Evolutionary conservation across 345 rosid species (phyloP).

Genomic region (Eucalyptus regnans): DNA sequence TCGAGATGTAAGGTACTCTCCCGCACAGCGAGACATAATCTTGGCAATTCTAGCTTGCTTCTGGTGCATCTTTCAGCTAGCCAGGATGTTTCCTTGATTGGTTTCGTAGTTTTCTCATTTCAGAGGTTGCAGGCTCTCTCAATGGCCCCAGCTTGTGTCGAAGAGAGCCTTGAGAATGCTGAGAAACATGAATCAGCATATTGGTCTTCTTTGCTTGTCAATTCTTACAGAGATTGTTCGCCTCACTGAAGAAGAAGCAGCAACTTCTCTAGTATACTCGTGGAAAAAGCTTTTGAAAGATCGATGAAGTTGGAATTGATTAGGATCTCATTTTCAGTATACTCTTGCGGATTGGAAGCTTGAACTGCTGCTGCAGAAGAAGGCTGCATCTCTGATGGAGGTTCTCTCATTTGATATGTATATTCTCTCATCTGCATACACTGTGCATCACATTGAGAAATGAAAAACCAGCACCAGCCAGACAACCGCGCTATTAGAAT

Average conservation of each 20-base stretch:
- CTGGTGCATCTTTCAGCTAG: not conserved
- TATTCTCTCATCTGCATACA: too few relatives aligned
- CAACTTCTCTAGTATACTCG: not conserved
- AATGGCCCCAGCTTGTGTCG: not conserved
- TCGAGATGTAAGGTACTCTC: not conserved
- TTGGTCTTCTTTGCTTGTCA: not conserved
- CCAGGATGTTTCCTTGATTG: not conserved
- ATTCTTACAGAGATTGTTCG: not conserved
- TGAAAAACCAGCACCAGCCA: too few relatives aligned
- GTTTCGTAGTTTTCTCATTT: not conserved
- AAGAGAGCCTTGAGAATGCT: not conserved
- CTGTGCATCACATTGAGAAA: too few relatives aligned
- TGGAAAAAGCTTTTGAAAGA: not conserved
- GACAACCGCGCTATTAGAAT: too few relatives aligned
- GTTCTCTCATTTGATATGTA: too few relatives aligned
- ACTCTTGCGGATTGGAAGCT: not conserved
- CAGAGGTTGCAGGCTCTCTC: not conserved
- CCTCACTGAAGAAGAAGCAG: not conserved
- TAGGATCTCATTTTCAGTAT: not conserved
- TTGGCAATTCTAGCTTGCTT: not conserved
- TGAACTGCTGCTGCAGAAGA: too few relatives aligned
- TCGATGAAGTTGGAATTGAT: not conserved
- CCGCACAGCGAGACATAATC: not conserved
- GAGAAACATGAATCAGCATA: not conserved
- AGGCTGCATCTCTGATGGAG: too few relatives aligned